Evolutionary conservation across 2,329 filamentous ascomycete genomes (phyloP), one percentile per base, ranked within the genome.

Genomic region (Nannizzia gypsea): DNA sequence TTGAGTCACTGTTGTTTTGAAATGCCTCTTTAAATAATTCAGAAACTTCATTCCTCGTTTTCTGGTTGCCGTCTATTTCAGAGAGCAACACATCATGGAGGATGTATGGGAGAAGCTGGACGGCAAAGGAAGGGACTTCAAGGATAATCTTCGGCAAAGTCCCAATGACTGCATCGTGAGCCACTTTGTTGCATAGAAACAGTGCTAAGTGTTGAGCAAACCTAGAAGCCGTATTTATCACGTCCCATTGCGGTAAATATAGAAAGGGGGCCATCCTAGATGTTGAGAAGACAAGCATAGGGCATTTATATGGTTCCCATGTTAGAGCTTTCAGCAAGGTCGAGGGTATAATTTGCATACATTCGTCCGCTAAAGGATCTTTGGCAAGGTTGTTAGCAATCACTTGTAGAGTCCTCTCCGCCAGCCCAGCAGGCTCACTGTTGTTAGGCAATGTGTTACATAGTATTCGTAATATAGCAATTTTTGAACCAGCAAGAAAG

Each of bases 61-160:
- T 74, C 63, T 83, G 81, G 28, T 84, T 80, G 42, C 79, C 78
- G 28, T 86, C 80, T n/a, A 81, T 73, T 66, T 92, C 86, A 44
- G 83, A 81, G 1, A 84, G 76, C 0, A 99, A 78, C 15, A 90
- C 84, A 46, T 96, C 77, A 72, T 99, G 95, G 2, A 95, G 77
- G 58, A 97, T 81, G 64, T 89, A 95, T 0, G 91, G 90, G 56
- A 97, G 86, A 0, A 89, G 78, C 46, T 84, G 81, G 62, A 85
- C 81, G 0, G 90, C 87, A 68, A 96, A 84, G 0, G 82, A 81
- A 44, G 82, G 79, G 26, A 92, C 82, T 11, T 80, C 78, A 11
- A 77, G 72, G 3, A 96, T 76, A 42, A 93, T 80, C 3, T 82
- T 81, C 1, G 81, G 77, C 24, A 97, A 73, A 1, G 86, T 81